Evolutionary conservation across 176 grass and related monocot species (phyloP).

Genomic region (Triticum urartu): DNA sequence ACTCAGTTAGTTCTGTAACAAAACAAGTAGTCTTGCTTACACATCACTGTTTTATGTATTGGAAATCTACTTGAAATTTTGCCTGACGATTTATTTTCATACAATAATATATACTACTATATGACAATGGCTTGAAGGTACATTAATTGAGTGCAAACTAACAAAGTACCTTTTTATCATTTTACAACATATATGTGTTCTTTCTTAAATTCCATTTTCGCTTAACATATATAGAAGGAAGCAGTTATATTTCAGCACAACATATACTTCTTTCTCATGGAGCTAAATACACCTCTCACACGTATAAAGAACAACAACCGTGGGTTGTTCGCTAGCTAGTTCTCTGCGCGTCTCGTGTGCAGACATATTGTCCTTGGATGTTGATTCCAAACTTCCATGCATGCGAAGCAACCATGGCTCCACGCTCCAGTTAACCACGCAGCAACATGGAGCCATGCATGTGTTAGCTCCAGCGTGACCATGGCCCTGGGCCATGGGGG

Average conservation of each 20-base stretch:
- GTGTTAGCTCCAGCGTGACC: neutral
- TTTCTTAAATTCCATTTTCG: neutral
- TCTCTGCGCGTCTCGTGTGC: neutral
- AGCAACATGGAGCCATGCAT: constrained; percentile 6
- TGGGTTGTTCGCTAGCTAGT: neutral
- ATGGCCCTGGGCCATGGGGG: constrained; percentile 10
- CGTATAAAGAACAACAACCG: neutral
- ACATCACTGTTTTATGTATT: neutral
- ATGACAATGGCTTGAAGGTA: neutral
- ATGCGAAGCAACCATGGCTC: neutral
- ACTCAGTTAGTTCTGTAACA: neutral
- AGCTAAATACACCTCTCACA: neutral
- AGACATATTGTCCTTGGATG: neutral
- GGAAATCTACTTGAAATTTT: neutral
- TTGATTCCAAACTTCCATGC: constrained; percentile 36
- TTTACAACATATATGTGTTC: neutral
- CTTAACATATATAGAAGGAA: neutral
- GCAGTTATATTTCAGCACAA: neutral
- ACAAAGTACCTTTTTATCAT: neutral
- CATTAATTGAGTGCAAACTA: neutral
- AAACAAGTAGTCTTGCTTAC: neutral
- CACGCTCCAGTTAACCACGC: constrained; percentile 5
- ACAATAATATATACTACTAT: no score
- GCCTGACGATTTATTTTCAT: neutral
- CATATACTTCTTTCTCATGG: neutral